Percentiles rank a stretch among this genome's conserved stretches.
Conservation (phyloP, 805 yeast genomes). For the Kodamaea jinghongensis region DNA sequence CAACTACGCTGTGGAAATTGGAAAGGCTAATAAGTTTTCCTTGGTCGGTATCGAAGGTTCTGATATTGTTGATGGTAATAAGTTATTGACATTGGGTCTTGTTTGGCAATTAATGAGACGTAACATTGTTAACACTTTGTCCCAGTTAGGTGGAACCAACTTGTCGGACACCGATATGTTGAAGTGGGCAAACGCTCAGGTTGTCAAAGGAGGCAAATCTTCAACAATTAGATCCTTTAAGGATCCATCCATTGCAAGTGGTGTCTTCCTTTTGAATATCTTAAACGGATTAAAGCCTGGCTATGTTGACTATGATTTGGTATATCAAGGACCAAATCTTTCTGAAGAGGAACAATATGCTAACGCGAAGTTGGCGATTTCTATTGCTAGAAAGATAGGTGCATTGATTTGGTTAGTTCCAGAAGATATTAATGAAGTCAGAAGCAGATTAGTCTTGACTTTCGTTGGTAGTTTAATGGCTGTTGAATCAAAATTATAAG, state of each 20-base stretch:
- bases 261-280: constrained; percentile 83
- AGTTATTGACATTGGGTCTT: constrained; percentile 81
- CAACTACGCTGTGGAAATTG: constrained; percentile 97
- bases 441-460: constrained; percentile 88
- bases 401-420: constrained; percentile 99
- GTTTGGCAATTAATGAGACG: constrained; percentile 99
- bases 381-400: constrained; percentile 96
- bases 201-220: constrained; percentile 77
- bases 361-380: constrained; percentile 94
- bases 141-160: constrained; percentile 63
- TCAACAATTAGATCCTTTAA: constrained; percentile 77
- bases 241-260: constrained; percentile 73
- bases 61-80: constrained; percentile 92
- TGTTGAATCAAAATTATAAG: constrained; percentile 20
- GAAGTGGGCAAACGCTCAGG: constrained; percentile 91
- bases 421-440: constrained; percentile 96
- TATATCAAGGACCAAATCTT: constrained; percentile 63
- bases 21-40: constrained; percentile 88
- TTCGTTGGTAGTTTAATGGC: constrained; percentile 94
- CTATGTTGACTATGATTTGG: constrained; percentile 93
- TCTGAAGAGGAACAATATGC: constrained; percentile 83
- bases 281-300: constrained; percentile 95
- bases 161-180: constrained; percentile 82
- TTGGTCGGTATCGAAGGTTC: constrained; percentile 98
- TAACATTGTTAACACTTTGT: constrained; percentile 82